These are phyloP conservation scores for Bolboschoenus planiculmis DNA, from an alignment of 176 grass and related monocot genomes.

Conservation along the genomic window DNA sequence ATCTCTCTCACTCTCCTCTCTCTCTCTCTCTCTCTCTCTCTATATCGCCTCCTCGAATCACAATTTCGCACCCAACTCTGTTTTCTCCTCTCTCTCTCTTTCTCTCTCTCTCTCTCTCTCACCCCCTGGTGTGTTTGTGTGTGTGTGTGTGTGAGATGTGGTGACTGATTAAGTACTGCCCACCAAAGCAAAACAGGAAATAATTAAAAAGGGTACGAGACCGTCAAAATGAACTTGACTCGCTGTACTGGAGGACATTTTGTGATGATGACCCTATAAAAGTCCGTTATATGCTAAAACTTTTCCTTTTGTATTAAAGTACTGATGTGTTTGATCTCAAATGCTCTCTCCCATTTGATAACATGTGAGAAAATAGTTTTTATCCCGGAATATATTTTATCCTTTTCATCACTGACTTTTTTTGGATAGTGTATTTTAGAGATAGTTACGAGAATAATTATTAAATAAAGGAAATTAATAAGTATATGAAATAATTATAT, in stretches of 20 bases:
- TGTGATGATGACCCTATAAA: background rate
- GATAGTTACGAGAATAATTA: too few relatives aligned
- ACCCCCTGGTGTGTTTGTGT: background rate
- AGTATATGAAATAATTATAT: background rate
- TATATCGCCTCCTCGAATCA: background rate
- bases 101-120: background rate
- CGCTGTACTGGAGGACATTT: background rate
- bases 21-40: constrained; percentile 9
- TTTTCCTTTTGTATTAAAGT: background rate
- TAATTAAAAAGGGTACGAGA: constrained; percentile 20
- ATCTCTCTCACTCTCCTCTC: background rate
- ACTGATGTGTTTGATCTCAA: background rate
- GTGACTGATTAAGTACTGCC: constrained; percentile 31
- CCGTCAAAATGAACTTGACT: constrained; percentile 5
- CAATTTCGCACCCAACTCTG: constrained; percentile 16
- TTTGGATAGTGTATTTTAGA: too few relatives aligned
- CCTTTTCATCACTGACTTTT: background rate
- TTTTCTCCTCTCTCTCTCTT: constrained; percentile 1
- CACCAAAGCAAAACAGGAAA: constrained; percentile 30
- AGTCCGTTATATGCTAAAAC: background rate
- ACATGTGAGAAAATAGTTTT: background rate
- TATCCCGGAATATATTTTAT: background rate
- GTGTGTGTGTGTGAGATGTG: background rate
- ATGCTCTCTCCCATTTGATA: background rate
- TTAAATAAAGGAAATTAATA: too few relatives aligned